A percentile compares a stretch with the other conserved stretches of the same genome.
Evolutionary conservation across 164 flowering plant species (phyloP).

Genomic region (Magnolia officinalis): DNA sequence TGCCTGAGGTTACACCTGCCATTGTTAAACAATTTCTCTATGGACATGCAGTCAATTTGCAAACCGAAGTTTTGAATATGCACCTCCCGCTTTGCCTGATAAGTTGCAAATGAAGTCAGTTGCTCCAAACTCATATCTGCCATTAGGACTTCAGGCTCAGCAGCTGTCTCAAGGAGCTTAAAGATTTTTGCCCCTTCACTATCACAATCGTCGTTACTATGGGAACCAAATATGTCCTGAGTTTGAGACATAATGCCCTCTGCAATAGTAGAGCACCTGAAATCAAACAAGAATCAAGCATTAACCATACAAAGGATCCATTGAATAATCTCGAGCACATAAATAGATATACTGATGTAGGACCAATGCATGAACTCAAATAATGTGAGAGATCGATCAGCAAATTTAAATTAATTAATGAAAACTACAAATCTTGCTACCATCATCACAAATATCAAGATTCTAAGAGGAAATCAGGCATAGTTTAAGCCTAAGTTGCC

Average conservation of each 20-base stretch:
- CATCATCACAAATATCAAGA: too few relatives aligned
- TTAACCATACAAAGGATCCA: neutral
- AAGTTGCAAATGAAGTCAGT: constrained; percentile 56
- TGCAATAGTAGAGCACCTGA: constrained; percentile 64
- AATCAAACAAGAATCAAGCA: constrained; percentile 10
- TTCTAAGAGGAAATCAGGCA: too few relatives aligned
- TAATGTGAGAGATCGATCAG: too few relatives aligned
- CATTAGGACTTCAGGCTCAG: constrained; percentile 91
- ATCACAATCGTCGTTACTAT: constrained; percentile 42
- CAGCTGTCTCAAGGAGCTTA: constrained; percentile 70
- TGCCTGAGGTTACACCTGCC: constrained; percentile 37
- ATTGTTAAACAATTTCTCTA: constrained; percentile 12
- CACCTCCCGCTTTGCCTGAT: constrained; percentile 77
- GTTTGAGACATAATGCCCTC: constrained; percentile 64
- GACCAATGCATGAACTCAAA: too few relatives aligned
- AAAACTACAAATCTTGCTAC: too few relatives aligned
- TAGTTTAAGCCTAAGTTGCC: too few relatives aligned
- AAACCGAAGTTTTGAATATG: constrained; percentile 5
- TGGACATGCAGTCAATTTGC: neutral
- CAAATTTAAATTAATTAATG: too few relatives aligned
- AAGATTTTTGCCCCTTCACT: constrained; percentile 76
- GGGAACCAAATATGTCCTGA: constrained; percentile 29
- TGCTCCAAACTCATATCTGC: constrained; percentile 86
- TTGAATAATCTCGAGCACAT: neutral
- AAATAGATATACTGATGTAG: neutral